Evolutionary conservation across 345 rosid genomes (phyloP), one percentile per base, ranked within the genome.

Genomic region (Pugionium cornutum): DNA sequence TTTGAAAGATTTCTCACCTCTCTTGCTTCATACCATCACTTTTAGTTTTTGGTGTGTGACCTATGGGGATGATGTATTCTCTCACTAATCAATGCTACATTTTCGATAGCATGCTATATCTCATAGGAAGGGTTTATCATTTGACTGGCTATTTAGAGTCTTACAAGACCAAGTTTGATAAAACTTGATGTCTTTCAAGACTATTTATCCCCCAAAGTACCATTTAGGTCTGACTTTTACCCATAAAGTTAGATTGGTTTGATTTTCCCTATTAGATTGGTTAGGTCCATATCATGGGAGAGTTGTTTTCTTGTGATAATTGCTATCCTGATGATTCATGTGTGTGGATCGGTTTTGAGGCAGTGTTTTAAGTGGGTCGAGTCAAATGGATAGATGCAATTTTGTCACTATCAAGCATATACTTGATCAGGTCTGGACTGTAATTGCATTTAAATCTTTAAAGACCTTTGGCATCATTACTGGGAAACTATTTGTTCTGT

Each of bases 1-100:
- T 43, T 34, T 62, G 44, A 70, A 26, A 5, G 52, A 48, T 63
- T 39, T 70, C 42, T 44, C 46, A 51, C 58, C 61, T 28, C 35
- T 47, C 31, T 55, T 67, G 9, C 43, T 57, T 53, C 28, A 18
- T 1, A 7, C 50, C 9, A 9, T 43, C 40, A 43, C 51, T 43
- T 59, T 37, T 62, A 32, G 53, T 34, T 35, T 25, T 43, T 61
- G 37, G 35, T 52, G 8, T 52, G n/a, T 54, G 10, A 70, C 32
- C n/a, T 30, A 30, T 70, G 51, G 30, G 3, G 31, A 37, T 51
- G 7, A 10, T 18, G 18, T 18, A 45, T 53, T 29, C 28, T 70
- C 25, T 53, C 7, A 52, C 31, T 6, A 4, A 34, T 44, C n/a
- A 39, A 32, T 1, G 42, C 33, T 40, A 28, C 31, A 33, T 6